Evolutionary conservation across 495 filamentous ascomycete genomes (phyloP), one percentile per base, ranked within the genome.

Genomic region (Halenospora varia): DNA sequence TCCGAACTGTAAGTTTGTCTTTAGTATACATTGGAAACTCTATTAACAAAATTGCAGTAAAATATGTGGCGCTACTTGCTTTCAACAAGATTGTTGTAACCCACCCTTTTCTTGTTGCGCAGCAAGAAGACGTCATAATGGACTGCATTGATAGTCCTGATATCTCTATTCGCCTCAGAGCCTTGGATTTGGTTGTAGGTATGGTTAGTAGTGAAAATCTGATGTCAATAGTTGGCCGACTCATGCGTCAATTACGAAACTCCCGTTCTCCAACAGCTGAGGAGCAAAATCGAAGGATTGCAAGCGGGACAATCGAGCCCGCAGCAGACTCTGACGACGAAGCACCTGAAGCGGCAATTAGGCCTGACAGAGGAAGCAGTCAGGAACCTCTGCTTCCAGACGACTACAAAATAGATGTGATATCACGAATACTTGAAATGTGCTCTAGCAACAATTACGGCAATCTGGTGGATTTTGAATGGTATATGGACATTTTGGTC

Each of bases 61-160:
- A 94, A 85, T 98, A 97, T 68, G 95, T 98, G 51, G 94, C 95
- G 4, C 77, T 98, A 25, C 80, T 98, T 35, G 94, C 95, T 15
- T 93, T 97, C 74, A 92, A 93, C 51, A 88, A 88, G 63, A 96
- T 98, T 61, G 92, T 96, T n/a, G 66, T 77, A 9, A 90, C 91
- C 3, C 91, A 98, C 66, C 86, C 94, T 0, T 82, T 85, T 64
- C 79, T 98, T 42, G 92, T 98, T 29, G 84, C 88, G 2, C 77
- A 89, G 68, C 94, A 98, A 64, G 90, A 95, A 72, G 91, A 96
- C 67, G 92, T 97, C 48, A 96, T 98, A 51, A 81, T 97, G 67
- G 84, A 92, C 57, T 98, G 94, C 62, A 88, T 98, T 62, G 95
- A 98, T 60, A 96, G 96, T 72, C 73, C 87, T 3, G 94, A 98